Conservation (phyloP, 129 eudicot genomes). For the Glebionis coronaria region DNA sequence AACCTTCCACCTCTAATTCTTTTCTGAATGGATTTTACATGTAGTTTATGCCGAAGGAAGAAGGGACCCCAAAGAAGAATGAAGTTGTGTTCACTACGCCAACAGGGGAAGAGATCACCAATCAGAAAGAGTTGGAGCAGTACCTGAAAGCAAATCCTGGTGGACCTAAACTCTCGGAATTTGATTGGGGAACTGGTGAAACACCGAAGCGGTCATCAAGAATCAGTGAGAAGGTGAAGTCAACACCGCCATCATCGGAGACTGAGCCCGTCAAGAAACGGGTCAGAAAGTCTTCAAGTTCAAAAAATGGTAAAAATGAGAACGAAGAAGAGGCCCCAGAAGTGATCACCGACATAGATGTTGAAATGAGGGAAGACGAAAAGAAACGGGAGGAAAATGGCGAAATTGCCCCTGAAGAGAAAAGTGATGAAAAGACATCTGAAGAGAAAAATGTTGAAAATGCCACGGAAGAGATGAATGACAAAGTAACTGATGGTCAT, state of each 20-base stretch:
- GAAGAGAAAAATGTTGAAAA: not conserved
- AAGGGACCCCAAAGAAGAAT: conserved; percentile 55
- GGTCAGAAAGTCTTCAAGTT: conserved; percentile 33
- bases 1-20: too few relatives aligned
- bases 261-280: conserved; percentile 50
- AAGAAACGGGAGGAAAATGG: not conserved
- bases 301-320: conserved; percentile 43
- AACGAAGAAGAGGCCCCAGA: conserved; percentile 28
- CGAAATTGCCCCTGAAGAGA: not conserved
- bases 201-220: conserved; percentile 73
- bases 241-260: conserved; percentile 47
- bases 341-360: conserved; percentile 31
- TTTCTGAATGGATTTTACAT: not conserved
- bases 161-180: conserved; percentile 52
- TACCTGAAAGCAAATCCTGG: conserved; percentile 70
- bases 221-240: conserved; percentile 58
- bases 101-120: conserved; percentile 63
- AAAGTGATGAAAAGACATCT: too few relatives aligned
- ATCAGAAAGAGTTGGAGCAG: conserved; percentile 52
- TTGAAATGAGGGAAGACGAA: conserved; percentile 15
- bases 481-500: not conserved
- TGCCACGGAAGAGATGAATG: not conserved
- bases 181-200: conserved; percentile 84
- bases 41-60: conserved; percentile 56
- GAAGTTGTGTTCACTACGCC: conserved; percentile 64